phyloP scores from a whole-genome alignment of 2,329 filamentous ascomycete genomes.

The Dryadomyces sulphureus region DNA sequence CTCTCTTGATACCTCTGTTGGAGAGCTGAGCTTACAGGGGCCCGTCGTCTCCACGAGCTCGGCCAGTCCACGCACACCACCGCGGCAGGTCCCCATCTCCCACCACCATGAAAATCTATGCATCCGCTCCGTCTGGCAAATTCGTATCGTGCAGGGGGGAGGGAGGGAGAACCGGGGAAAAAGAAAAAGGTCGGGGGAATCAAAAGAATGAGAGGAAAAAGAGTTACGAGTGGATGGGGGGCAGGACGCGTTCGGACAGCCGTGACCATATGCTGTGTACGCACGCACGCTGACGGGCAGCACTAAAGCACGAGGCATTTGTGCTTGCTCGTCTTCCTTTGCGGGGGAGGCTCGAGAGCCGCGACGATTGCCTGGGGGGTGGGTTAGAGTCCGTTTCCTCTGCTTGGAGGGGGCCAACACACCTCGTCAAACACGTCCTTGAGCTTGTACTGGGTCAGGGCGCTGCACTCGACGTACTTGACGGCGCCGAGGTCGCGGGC shows the following conservation, averaged over 20 bases:
- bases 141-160: no score
- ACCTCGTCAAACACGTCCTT: slow-evolving; percentile 99
- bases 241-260: slow-evolving; percentile 1
- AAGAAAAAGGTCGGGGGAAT: slow-evolving; percentile 2
- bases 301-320: slow-evolving; percentile 55
- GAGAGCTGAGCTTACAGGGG: no score
- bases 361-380: slow-evolving; percentile 75
- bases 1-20: no score
- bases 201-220: neutral
- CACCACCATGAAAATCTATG: no score
- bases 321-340: slow-evolving; percentile 62
- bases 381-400: neutral
- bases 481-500: slow-evolving; percentile 94
- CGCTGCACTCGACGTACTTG: slow-evolving; percentile 98
- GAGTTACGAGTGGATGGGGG: slow-evolving; percentile 5
- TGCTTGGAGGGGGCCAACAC: no score
- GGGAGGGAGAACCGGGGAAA: slow-evolving; percentile 9
- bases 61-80: no score
- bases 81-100: no score
- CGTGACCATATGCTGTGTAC: no score
- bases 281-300: slow-evolving; percentile 1
- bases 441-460: slow-evolving; percentile 92
- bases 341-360: slow-evolving; percentile 73
- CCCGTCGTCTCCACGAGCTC: no score
- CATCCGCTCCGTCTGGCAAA: no score